phyloP scores from a whole-genome alignment of 2,329 filamentous ascomycete species.

The Aspergillus versicolor region DNA sequence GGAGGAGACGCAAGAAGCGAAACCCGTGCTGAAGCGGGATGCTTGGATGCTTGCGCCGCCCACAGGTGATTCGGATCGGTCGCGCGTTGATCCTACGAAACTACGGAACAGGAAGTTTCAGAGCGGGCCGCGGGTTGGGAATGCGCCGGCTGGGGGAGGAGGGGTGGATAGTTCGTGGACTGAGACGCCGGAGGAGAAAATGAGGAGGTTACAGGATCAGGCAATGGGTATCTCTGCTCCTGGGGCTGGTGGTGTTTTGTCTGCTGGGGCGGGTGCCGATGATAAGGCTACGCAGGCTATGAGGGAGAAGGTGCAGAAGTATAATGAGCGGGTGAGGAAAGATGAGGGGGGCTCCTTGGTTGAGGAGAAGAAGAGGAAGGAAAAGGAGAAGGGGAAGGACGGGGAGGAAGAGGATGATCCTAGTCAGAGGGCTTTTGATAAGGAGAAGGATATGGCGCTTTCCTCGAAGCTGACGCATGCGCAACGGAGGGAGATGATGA shows the following conservation, averaged over 20 bases:
- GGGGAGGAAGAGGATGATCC: constrained; percentile 79
- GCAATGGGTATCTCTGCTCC: constrained; percentile 65
- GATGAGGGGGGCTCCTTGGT: constrained; percentile 1
- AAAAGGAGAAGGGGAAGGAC: constrained; percentile 1
- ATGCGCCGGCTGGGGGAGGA: constrained; percentile 32
- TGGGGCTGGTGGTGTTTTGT: constrained; percentile 10
- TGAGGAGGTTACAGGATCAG: constrained; percentile 74
- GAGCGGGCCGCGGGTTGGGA: constrained; percentile 59
- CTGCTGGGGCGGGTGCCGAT: constrained; percentile 22
- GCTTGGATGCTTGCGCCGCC: constrained; percentile 81
- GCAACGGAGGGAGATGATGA: constrained; percentile 76
- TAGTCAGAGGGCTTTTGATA: constrained; percentile 82
- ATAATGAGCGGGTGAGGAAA: constrained; percentile 44
- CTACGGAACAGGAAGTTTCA: constrained; percentile 80
- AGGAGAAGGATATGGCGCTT: constrained; percentile 88
- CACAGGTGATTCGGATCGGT: constrained; percentile 51
- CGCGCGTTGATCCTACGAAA: constrained; percentile 78
- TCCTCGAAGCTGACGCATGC: constrained; percentile 69
- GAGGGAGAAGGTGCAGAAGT: constrained; percentile 53
- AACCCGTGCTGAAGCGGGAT: constrained; percentile 61
- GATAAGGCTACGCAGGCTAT: constrained; percentile 44
- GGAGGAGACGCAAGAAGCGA: constrained; percentile 21
- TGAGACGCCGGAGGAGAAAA: constrained; percentile 86
- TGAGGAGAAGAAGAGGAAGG: constrained; percentile 10
- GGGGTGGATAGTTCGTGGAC: constrained; percentile 70